Conservation (phyloP, 768 basidiomycete species). For the Coprinopsis cinerea region DNA sequence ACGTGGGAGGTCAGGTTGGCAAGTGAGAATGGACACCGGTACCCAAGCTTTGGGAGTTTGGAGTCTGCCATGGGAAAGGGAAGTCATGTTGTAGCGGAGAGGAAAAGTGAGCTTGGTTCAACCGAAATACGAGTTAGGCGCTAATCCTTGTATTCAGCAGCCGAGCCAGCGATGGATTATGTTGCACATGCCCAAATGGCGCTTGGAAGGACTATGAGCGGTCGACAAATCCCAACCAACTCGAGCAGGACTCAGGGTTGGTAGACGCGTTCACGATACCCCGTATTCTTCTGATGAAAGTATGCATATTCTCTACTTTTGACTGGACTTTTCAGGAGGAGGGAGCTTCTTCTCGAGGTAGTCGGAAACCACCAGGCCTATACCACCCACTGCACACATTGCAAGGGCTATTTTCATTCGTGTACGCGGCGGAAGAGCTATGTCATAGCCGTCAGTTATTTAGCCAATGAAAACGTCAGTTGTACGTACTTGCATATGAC, state of each 20-base stretch:
- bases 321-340: conserved; percentile 9
- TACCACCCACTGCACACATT: conserved; percentile 39
- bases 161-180: not conserved
- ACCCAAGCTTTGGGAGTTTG: conserved; percentile 37
- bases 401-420: conserved; percentile 47
- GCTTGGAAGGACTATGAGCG: conserved; percentile 1
- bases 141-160: too few relatives aligned
- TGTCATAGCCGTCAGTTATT: too few relatives aligned
- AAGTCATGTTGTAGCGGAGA: too few relatives aligned
- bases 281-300: not conserved
- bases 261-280: not conserved
- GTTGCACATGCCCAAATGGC: conserved; percentile 4
- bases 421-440: conserved; percentile 50
- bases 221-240: not conserved
- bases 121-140: too few relatives aligned
- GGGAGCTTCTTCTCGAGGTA: conserved; percentile 41
- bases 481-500: too few relatives aligned
- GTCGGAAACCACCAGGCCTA: conserved; percentile 45
- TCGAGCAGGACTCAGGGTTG: not conserved
- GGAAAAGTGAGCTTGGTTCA: too few relatives aligned
- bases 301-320: not conserved
- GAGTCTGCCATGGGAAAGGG: conserved; percentile 28
- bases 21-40: conserved; percentile 41
- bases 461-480: too few relatives aligned
- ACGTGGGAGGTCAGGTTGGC: conserved; percentile 53